phyloP scores from a whole-genome alignment of 2,329 filamentous ascomycete genomes.

The Aspergillus felis region DNA sequence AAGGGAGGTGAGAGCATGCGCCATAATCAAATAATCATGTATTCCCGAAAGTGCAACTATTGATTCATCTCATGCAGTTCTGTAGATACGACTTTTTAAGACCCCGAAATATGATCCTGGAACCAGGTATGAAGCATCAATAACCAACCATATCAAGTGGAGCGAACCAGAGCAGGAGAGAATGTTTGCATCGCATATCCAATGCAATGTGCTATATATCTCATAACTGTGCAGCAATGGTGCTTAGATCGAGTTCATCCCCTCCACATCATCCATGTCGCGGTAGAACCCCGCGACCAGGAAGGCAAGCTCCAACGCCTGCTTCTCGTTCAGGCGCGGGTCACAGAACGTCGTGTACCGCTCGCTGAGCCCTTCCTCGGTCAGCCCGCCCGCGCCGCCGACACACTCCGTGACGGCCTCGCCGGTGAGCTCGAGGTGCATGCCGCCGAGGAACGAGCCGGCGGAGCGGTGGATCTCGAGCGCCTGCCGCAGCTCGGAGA shows the following conservation, averaged over 20 bases:
- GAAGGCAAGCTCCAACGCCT: constrained; percentile 92
- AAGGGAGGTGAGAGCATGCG: background rate
- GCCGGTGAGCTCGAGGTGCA: constrained; percentile 92
- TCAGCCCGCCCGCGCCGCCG: constrained; percentile 80
- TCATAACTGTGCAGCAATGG: background rate
- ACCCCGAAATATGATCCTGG: background rate
- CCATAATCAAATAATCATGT: background rate
- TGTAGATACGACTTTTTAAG: background rate
- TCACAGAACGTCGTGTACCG: constrained; percentile 98
- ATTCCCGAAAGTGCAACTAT: background rate
- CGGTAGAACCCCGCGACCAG: constrained; percentile 80
- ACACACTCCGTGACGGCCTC: constrained; percentile 96
- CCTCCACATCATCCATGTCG: constrained; percentile 36
- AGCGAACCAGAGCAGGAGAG: background rate
- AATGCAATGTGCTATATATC: background rate
- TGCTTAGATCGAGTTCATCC: constrained; percentile 13
- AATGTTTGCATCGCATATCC: background rate
- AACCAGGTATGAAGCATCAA: too few species aligned
- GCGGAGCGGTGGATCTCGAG: constrained; percentile 79
- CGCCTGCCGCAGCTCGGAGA: constrained; percentile 79
- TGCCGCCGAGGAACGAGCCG: constrained; percentile 82
- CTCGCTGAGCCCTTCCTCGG: constrained; percentile 79
- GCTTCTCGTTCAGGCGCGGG: constrained; percentile 92
- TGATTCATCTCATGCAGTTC: background rate
- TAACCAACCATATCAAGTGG: background rate